Base-by-base conservation (phyloP, 257 asterid species). In the Thymus mandschuricus region DNA sequence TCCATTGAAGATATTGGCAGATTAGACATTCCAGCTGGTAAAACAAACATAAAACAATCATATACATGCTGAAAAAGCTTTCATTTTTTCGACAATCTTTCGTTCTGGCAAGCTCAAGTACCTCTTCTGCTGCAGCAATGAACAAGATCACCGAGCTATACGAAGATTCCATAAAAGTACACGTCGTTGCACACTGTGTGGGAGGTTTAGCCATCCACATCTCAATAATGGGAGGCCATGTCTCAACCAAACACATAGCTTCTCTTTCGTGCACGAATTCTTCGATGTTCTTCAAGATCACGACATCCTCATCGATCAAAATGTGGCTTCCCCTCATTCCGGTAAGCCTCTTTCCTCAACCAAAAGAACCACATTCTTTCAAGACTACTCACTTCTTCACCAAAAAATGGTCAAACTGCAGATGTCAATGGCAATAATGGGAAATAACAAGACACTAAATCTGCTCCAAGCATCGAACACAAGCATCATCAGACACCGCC, bases 151-250 rank as follows among this genome's bases (percentile, higher is more conserved):
- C 41, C 6, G 79, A 81, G 71, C 54, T 81, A 40, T 72, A 79
- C 9, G 85, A 80, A 28, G 28, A 58, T 11, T 58, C 4, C 79
- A 30, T 29, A 38, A 82, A 71, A 72, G 63, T 85, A 11, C 92
- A 87, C 48, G 33, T 87, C 4, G 75, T 87, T 62, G 89, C 84
- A 8, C 90, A 87, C 55, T 87, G 89, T 66, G 70, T 87, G 28
- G 90, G 92, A 67, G 92, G 92, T 56, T 70, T 87, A n/a, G 80
- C 85, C 51, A 72, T 73, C 65, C 90, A 87, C 64, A 84, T 87
- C 45, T 79, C 92, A 8, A 51, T 87, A 4, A 82, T 87, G 92
- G 89, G 92, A 65, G 89, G 89, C 64, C 69, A 78, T 66, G 78
- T 82, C 12, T 79, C 82, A 12, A 72, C 88, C 43, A 70, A 69